These are phyloP conservation scores for Euphorbia celastroides DNA, from an alignment of 441 rosid species.

Conservation along the genomic window DNA sequence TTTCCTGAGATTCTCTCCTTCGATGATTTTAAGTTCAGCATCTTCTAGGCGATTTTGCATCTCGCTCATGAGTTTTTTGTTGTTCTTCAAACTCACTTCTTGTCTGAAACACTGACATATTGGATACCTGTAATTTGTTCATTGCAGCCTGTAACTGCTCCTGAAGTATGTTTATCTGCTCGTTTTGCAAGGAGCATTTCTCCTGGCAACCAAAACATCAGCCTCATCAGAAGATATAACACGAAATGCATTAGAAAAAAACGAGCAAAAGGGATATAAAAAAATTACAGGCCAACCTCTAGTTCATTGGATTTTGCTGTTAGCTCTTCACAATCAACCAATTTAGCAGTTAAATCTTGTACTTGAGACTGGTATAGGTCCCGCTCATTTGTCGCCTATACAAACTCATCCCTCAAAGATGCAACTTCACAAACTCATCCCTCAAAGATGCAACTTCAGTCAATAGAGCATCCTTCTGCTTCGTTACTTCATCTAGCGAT, in stretches of 20 bases:
- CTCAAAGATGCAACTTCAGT: slow-evolving; percentile 61
- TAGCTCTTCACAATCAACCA: slow-evolving; percentile 53
- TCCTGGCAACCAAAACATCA: slow-evolving; percentile 38
- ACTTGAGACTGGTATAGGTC: slow-evolving; percentile 52
- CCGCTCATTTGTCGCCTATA: slow-evolving; percentile 73
- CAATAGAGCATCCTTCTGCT: slow-evolving; percentile 54
- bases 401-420: slow-evolving; percentile 61
- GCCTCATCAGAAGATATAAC: slow-evolving; percentile 15
- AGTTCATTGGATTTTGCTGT: slow-evolving; percentile 55
- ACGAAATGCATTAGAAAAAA: not conserved
- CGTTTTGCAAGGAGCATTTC: slow-evolving; percentile 67
- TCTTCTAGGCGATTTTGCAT: slow-evolving; percentile 66
- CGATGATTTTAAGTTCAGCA: slow-evolving; percentile 55
- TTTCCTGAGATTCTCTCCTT: slow-evolving; percentile 83
- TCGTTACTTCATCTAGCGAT: slow-evolving; percentile 62
- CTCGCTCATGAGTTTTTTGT: slow-evolving; percentile 33
- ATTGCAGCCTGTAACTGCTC: slow-evolving; percentile 60
- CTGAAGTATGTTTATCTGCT: slow-evolving; percentile 59
- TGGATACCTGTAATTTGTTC: slow-evolving; percentile 72
- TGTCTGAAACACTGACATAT: slow-evolving; percentile 54
- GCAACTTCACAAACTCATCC: slow-evolving; percentile 67
- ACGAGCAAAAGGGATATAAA: not conserved
- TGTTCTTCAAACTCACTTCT: slow-evolving; percentile 61
- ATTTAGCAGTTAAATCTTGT: slow-evolving; percentile 55
- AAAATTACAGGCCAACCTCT: slow-evolving; percentile 51